These are phyloP conservation scores for Lachancea quebecensis DNA, from an alignment of 805 yeast genomes.

Conservation along the genomic window DNA sequence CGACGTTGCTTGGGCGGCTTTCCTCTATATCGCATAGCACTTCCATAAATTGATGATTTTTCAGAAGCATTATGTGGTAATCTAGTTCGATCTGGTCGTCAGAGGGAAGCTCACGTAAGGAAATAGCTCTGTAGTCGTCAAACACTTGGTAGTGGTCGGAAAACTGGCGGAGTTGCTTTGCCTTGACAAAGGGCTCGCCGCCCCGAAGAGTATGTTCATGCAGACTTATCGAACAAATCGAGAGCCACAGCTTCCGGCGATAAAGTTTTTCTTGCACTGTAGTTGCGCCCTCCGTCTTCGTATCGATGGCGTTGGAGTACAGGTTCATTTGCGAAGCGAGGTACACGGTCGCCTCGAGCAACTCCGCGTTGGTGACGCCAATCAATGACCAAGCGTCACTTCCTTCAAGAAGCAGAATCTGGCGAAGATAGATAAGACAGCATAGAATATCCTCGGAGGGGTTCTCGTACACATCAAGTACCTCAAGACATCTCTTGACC, in stretches of 20 bases:
- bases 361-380: conserved; percentile 1
- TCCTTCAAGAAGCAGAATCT: not conserved
- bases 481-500: conserved; percentile 2
- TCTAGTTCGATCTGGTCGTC: conserved; percentile 10
- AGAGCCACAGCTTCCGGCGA: conserved; percentile 7
- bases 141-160: conserved; percentile 6
- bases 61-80: conserved; percentile 7
- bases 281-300: not conserved
- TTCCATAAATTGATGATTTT: conserved; percentile 9
- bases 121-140: conserved; percentile 7
- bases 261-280: conserved; percentile 6
- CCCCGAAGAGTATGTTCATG: conserved; percentile 8
- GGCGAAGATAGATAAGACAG: conserved; percentile 6
- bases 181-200: conserved; percentile 5
- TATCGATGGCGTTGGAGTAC: conserved; percentile 1
- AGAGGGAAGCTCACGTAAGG: conserved; percentile 3
- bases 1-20: conserved; percentile 1
- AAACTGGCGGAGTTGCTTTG: conserved; percentile 4
- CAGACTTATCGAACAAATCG: conserved; percentile 2
- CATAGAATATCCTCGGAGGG: conserved; percentile 5
- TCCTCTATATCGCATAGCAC: conserved; percentile 5
- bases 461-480: conserved; percentile 1
- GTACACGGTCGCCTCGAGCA: conserved; percentile 2
- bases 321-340: conserved; percentile 4
- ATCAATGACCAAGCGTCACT: not conserved